These are phyloP conservation scores for Amborella trichopoda DNA, from an alignment of 164 flowering plant species.

Conservation along the genomic window DNA sequence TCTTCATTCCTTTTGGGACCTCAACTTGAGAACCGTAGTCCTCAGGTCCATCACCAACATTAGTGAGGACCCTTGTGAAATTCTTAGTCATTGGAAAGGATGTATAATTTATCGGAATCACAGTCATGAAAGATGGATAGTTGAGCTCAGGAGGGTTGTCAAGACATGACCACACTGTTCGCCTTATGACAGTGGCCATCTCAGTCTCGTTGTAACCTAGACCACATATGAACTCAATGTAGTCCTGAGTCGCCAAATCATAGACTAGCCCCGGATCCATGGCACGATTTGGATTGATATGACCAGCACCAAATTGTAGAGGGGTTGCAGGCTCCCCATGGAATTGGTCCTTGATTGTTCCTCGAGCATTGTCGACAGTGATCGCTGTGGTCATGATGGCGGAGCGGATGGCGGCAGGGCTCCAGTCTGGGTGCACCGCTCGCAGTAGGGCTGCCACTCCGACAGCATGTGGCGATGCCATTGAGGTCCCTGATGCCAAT, in stretches of 20 bases:
- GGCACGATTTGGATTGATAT: conserved; percentile 44
- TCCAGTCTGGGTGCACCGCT: conserved; percentile 49
- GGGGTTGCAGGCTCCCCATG: conserved; percentile 23
- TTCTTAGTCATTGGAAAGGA: conserved; percentile 5
- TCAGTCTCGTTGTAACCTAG: conserved; percentile 28
- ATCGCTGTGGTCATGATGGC: conserved; percentile 58
- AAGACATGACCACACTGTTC: neutral
- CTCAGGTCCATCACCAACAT: conserved; percentile 3
- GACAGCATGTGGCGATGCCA: conserved; percentile 52
- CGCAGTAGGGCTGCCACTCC: conserved; percentile 43
- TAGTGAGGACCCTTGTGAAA: conserved; percentile 34
- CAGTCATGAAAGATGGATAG: conserved; percentile 48
- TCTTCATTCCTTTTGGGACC: neutral
- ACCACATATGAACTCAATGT: conserved; percentile 31
- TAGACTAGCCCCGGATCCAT: conserved; percentile 47
- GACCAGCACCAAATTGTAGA: conserved; percentile 49
- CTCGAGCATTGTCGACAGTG: conserved; percentile 18
- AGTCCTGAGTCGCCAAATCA: conserved; percentile 22
- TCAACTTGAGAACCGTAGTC: conserved; percentile 2
- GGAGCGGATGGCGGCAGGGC: conserved; percentile 51
- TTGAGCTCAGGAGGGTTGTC: conserved; percentile 33
- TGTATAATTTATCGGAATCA: conserved; percentile 12
- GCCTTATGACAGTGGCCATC: conserved; percentile 22
- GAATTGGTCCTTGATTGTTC: conserved; percentile 24
- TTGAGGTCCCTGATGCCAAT: conserved; percentile 44